Evolutionary conservation across 176 grass and related monocot species (phyloP), one percentile per base, ranked within the genome.

Genomic region (Tillandsia leiboldiana): DNA sequence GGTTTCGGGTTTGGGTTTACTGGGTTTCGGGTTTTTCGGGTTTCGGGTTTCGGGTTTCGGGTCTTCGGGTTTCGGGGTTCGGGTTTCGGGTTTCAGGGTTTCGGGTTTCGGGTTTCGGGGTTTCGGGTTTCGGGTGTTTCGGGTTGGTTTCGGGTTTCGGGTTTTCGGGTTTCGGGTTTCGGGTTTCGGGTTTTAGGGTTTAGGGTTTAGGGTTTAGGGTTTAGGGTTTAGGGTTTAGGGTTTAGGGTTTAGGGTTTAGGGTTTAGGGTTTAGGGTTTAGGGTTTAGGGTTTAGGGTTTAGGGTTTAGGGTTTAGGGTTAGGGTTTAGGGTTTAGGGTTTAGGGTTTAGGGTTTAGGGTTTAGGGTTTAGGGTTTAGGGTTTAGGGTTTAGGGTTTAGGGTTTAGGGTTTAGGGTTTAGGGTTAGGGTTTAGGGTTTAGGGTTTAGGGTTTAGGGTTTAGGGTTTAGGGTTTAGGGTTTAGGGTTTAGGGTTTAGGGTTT

Each of bases 361-460:
- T 62, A 62, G 57, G 57, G 3, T 62, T 62, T 62, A 62, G 57
- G 57, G 57, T 62, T 62, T 62, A 62, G 57, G 57, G 3, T 62
- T 62, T 62, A 62, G 57, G 57, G 57, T 62, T 62, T 62, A 62
- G 57, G 57, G 57, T 62, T 62, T 62, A 62, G 57, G 57, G 57
- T 62, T 62, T 62, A 62, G 57, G 57, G 57, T 62, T 62, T 62
- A 62, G 57, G 57, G 57, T 62, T n/a, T n/a, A n/a, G n/a, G n/a
- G n/a, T 62, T 62, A 62, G 57, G 57, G 57, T 62, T 62, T 62
- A 62, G 57, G 57, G 57, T 62, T 62, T 62, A 62, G 57, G 57
- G 57, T 62, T 62, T 62, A 62, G 57, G 57, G 57, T 62, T 62
- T 62, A 62, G 57, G 57, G 57, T 62, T 62, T 62, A 62, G 57